Percentiles rank a stretch among this genome's conserved stretches.
Evolutionary conservation across 2,329 filamentous ascomycete species (phyloP).

Genomic region (Fusarium sp.): DNA sequence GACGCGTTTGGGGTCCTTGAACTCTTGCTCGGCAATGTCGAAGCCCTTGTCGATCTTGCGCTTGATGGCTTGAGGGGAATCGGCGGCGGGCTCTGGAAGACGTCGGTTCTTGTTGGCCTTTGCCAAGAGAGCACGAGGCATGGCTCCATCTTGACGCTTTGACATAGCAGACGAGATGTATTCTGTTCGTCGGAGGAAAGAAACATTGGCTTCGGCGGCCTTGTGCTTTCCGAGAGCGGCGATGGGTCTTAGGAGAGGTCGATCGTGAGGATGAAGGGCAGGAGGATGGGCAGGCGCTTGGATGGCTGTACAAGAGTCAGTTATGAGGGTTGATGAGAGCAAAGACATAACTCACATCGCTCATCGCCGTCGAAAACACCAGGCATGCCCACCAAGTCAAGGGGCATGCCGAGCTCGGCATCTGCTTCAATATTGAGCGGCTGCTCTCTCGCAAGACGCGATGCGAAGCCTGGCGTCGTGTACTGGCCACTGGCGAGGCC

Average conservation of each 20-base stretch:
- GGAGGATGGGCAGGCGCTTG: conserved; percentile 79
- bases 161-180: conserved; percentile 79
- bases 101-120: conserved; percentile 51
- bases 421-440: conserved; percentile 96
- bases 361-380: conserved; percentile 96
- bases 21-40: conserved; percentile 62
- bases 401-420: conserved; percentile 96
- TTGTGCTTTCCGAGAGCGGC: conserved; percentile 87
- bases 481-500: conserved; percentile 89
- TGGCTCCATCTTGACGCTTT: conserved; percentile 61
- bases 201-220: conserved; percentile 79
- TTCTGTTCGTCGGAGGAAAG: conserved; percentile 94
- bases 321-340: neutral
- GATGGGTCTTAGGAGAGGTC: conserved; percentile 83
- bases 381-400: conserved; percentile 94
- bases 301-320: conserved; percentile 69
- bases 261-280: conserved; percentile 83
- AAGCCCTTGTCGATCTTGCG: conserved; percentile 74
- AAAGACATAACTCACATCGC: conserved; percentile 69
- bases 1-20: conserved; percentile 65
- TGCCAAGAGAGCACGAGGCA: conserved; percentile 53
- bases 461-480: conserved; percentile 89
- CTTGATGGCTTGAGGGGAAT: conserved; percentile 73
- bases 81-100: conserved; percentile 69
- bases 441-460: conserved; percentile 88